Conservation (phyloP, 306 rosid genomes). For the Prosopis cineraria region DNA sequence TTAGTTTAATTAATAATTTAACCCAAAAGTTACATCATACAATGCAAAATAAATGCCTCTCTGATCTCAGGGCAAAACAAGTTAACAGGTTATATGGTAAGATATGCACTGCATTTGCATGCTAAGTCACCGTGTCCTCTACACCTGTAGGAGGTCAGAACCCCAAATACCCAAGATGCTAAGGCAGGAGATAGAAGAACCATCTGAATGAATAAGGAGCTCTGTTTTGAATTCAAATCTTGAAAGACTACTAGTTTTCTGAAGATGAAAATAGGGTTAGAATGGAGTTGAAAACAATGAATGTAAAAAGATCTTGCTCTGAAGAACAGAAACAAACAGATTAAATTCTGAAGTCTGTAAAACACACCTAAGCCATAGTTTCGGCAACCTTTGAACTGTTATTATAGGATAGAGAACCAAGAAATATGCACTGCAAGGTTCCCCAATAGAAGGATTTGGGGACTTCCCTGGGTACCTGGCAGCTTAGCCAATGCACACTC, state of each 20-base stretch:
- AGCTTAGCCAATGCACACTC: conserved; percentile 1
- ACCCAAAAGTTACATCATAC: background rate
- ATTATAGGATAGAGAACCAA: conserved; percentile 20
- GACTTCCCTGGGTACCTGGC: background rate
- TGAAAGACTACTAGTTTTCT: background rate
- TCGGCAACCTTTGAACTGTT: background rate
- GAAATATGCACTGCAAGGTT: conserved; percentile 22
- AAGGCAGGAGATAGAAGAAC: background rate
- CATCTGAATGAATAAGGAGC: conserved; percentile 13
- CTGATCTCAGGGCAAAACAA: background rate
- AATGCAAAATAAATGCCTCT: background rate
- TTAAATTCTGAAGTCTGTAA: background rate
- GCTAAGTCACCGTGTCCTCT: background rate
- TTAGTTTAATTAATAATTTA: conserved; percentile 1
- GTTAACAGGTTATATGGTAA: background rate
- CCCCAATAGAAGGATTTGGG: background rate
- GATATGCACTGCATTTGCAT: background rate
- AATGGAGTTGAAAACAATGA: background rate
- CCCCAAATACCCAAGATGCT: background rate
- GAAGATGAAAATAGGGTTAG: background rate
- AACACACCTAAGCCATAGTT: background rate
- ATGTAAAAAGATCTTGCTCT: conserved; percentile 3
- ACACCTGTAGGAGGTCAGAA: background rate
- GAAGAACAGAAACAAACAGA: background rate
- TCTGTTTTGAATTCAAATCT: conserved; percentile 1